phyloP scores from a whole-genome alignment of 192 early-diverging fungal species.

The Anaeromyces robustus region DNA sequence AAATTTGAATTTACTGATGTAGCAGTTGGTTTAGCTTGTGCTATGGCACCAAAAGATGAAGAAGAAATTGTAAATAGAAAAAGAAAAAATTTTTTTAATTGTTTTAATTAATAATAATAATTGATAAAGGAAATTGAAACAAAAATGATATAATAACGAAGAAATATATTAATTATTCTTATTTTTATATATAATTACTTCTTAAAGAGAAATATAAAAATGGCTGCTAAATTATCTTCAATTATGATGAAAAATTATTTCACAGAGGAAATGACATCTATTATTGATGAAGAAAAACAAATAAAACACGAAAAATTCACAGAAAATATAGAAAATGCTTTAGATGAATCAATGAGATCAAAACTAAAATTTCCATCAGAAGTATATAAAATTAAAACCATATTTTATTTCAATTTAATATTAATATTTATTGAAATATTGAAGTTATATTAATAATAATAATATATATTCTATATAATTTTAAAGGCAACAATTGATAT shows the following conservation, averaged over 20 bases:
- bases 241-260: conserved; percentile 73
- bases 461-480: background rate
- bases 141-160: no score
- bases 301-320: conserved; percentile 74
- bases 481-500: conserved; percentile 25
- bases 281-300: conserved; percentile 76
- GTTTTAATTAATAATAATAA: background rate
- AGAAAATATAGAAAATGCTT: conserved; percentile 40
- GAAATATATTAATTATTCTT: no score
- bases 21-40: conserved; percentile 41
- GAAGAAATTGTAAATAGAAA: conserved; percentile 61
- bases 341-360: conserved; percentile 49
- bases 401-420: no score
- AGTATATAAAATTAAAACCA: conserved; percentile 18
- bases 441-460: no score
- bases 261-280: conserved; percentile 63
- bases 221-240: conserved; percentile 57
- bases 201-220: conserved; percentile 44
- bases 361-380: conserved; percentile 51
- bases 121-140: no score
- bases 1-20: conserved; percentile 57
- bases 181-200: background rate
- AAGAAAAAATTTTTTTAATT: background rate
- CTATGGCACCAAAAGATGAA: conserved; percentile 81
- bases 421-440: no score